Conservation (phyloP, 352 stramenopile genomes). For the Phytophthora colocasiae region DNA sequence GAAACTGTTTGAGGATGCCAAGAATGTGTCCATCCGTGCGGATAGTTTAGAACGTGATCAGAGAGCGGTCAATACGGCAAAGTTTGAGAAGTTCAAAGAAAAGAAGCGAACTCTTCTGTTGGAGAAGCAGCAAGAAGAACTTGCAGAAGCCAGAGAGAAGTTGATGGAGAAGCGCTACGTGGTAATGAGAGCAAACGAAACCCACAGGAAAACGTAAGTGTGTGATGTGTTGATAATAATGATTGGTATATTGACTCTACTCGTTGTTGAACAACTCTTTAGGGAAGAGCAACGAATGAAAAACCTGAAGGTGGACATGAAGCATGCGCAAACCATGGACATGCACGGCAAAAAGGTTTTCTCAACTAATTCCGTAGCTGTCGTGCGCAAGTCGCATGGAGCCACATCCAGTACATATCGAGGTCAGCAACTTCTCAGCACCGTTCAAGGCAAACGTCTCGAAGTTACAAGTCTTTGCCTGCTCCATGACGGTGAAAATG, state of each 20-base stretch:
- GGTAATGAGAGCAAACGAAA: constrained; percentile 63
- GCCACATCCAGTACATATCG: constrained; percentile 65
- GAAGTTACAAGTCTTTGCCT: constrained; percentile 75
- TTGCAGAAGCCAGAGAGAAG: constrained; percentile 69
- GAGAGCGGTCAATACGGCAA: constrained; percentile 44
- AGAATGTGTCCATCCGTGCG: constrained; percentile 66
- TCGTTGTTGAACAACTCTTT: constrained; percentile 7
- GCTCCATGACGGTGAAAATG: constrained; percentile 68
- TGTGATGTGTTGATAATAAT: not conserved
- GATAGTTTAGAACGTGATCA: constrained; percentile 74
- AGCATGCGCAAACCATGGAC: constrained; percentile 67
- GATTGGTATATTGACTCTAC: not conserved
- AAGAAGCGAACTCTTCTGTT: constrained; percentile 55
- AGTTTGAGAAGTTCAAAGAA: constrained; percentile 72
- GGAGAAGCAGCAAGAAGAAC: constrained; percentile 64
- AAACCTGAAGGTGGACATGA: constrained; percentile 72
- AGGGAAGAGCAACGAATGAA: constrained; percentile 77
- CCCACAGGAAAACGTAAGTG: constrained; percentile 59
- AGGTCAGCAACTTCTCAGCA: constrained; percentile 76
- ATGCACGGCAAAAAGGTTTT: constrained; percentile 69
- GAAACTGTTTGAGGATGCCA: constrained; percentile 77
- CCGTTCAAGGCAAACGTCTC: constrained; percentile 73
- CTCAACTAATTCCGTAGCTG: constrained; percentile 51
- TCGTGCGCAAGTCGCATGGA: constrained; percentile 50
- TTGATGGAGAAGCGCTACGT: constrained; percentile 79